phyloP scores from a whole-genome alignment of 495 filamentous ascomycete species.

The Hypoxylon cercidicola region DNA sequence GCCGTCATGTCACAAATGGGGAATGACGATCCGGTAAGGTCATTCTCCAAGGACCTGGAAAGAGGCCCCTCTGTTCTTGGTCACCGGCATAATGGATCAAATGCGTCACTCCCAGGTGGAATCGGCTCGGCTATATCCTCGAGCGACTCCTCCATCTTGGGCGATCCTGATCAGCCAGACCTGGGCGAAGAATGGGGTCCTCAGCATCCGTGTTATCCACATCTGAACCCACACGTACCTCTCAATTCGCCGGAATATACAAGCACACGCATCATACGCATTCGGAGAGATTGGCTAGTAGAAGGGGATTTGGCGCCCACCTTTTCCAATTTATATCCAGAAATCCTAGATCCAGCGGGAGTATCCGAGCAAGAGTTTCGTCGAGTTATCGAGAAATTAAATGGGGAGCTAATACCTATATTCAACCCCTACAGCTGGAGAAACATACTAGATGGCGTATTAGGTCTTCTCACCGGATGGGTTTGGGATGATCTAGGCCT shows the following conservation, averaged over 20 bases:
- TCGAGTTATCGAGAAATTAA: slow-evolving; percentile 78
- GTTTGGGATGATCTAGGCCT: slow-evolving; percentile 90
- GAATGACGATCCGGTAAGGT: slow-evolving; percentile 37
- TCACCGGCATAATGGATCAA: slow-evolving; percentile 50
- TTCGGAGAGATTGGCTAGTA: slow-evolving; percentile 89
- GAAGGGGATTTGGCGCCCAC: slow-evolving; percentile 91
- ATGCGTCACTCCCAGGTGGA: slow-evolving; percentile 50
- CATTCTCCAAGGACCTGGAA: slow-evolving; percentile 62
- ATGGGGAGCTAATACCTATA: slow-evolving; percentile 72
- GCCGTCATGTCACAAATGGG: slow-evolving; percentile 52
- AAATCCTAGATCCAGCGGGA: slow-evolving; percentile 86
- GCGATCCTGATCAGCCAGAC: slow-evolving; percentile 61
- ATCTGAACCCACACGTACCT: slow-evolving; percentile 92
- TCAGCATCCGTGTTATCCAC: slow-evolving; percentile 89
- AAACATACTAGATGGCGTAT: slow-evolving; percentile 77
- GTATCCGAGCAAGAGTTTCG: slow-evolving; percentile 85
- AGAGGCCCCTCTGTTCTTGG: slow-evolving; percentile 52
- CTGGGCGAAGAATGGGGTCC: slow-evolving; percentile 81
- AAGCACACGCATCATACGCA: slow-evolving; percentile 88
- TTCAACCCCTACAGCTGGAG: slow-evolving; percentile 77
- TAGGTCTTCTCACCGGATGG: slow-evolving; percentile 88
- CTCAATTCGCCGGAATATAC: slow-evolving; percentile 75
- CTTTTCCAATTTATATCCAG: slow-evolving; percentile 93
- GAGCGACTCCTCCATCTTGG: slow-evolving; percentile 63
- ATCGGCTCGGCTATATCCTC: slow-evolving; percentile 63